phyloP scores from a whole-genome alignment of 768 basidiomycete genomes.

The Tricholoma terreum region DNA sequence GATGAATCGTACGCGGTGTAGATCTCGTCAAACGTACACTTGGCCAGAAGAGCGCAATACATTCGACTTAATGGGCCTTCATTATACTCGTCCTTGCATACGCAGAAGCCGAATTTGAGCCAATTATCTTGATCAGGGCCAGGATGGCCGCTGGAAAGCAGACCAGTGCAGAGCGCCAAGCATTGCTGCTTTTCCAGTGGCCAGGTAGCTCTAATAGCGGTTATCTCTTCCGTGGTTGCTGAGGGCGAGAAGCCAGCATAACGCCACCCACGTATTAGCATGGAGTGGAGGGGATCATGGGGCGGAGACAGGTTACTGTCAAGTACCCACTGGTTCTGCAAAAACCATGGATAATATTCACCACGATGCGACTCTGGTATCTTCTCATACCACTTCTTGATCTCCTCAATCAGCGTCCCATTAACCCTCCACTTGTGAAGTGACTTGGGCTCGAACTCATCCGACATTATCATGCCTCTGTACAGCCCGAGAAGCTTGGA shows the following conservation, averaged over 20 bases:
- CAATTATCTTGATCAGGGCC: slow-evolving; percentile 12
- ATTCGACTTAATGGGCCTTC: slow-evolving; percentile 9
- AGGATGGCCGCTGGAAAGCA: slow-evolving; percentile 12
- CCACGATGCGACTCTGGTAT: slow-evolving; percentile 23
- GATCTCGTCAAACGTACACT: slow-evolving; percentile 37
- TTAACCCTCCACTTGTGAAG: slow-evolving; percentile 31
- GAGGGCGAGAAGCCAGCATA: slow-evolving; percentile 10
- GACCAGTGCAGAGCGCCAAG: neutral
- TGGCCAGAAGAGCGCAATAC: slow-evolving; percentile 23
- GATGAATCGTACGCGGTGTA: slow-evolving; percentile 22
- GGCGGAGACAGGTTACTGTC: slow-evolving; percentile 9
- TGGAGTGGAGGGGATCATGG: slow-evolving; percentile 4
- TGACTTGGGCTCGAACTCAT: slow-evolving; percentile 20
- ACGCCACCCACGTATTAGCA: slow-evolving; percentile 9
- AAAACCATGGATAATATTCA: slow-evolving; percentile 34
- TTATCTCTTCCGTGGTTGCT: slow-evolving; percentile 5
- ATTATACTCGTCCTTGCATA: slow-evolving; percentile 1
- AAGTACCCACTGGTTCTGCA: slow-evolving; percentile 30
- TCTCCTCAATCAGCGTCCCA: slow-evolving; percentile 32
- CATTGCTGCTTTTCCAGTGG: slow-evolving; percentile 2
- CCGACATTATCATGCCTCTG: slow-evolving; percentile 21
- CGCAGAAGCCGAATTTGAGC: slow-evolving; percentile 24
- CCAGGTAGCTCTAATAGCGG: neutral
- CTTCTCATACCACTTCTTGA: slow-evolving; percentile 24
- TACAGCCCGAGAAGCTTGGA: slow-evolving; percentile 30